These are phyloP conservation scores for Vigna mungo DNA, from an alignment of 306 rosid species.

Conservation along the genomic window DNA sequence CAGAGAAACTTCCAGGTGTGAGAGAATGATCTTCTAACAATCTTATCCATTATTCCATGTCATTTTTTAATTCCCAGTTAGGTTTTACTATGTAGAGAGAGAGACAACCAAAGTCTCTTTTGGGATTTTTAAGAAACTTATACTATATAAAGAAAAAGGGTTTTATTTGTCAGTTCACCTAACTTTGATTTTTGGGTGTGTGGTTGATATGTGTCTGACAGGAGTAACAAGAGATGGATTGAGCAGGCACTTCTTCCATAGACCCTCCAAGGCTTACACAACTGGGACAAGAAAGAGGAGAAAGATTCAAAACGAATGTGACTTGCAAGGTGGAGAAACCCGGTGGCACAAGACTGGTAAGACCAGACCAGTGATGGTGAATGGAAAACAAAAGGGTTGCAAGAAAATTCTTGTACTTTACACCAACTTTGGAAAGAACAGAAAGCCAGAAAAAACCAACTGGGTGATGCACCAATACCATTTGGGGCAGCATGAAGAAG, in stretches of 20 bases:
- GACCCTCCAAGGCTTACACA: conserved; percentile 97
- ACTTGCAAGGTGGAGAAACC: conserved; percentile 86
- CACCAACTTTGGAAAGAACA: conserved; percentile 91
- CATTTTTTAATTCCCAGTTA: conserved; percentile 6
- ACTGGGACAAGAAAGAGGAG: conserved; percentile 96
- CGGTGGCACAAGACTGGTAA: conserved; percentile 99
- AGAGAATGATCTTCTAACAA: background rate
- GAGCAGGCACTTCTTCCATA: conserved; percentile 93
- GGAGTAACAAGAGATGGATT: conserved; percentile 97
- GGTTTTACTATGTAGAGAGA: conserved; percentile 20
- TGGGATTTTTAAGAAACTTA: background rate
- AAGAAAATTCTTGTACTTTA: conserved; percentile 93
- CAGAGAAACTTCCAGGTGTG: conserved; percentile 94
- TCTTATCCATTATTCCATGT: background rate
- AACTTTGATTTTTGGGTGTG: conserved; percentile 52
- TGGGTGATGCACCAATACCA: conserved; percentile 99
- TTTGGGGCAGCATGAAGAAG: conserved; percentile 87
- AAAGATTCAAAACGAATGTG: conserved; percentile 88
- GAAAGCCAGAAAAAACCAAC: conserved; percentile 96
- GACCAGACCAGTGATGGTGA: conserved; percentile 90
- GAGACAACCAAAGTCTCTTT: background rate
- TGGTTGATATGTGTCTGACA: conserved; percentile 30
- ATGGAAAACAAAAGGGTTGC: conserved; percentile 93
- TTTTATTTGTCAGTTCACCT: conserved; percentile 58
- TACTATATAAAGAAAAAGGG: background rate